Percentiles rank a stretch among this genome's conserved stretches.
Conservation (phyloP, 192 early-diverging fungal species). For the Coemansia sp. region DNA sequence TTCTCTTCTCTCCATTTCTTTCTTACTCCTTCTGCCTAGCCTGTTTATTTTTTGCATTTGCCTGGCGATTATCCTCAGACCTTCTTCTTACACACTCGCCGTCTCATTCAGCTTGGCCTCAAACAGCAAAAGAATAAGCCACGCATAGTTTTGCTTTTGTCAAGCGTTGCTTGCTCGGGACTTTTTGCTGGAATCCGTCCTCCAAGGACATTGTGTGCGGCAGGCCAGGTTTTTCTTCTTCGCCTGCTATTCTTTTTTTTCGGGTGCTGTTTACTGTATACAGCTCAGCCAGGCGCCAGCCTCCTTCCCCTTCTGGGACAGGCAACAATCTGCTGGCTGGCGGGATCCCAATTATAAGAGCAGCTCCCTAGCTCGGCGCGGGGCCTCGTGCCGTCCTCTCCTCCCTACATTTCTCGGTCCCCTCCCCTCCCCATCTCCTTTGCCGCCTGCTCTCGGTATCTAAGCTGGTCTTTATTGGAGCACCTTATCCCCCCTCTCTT, state of each 20-base stretch:
- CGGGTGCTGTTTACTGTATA: slow-evolving; percentile 3
- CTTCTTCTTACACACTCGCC: slow-evolving; percentile 4
- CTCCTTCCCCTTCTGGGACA: slow-evolving; percentile 2
- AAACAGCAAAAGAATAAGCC: slow-evolving; percentile 4
- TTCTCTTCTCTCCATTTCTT: slow-evolving; percentile 10
- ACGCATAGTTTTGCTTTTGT: not conserved
- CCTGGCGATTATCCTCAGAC: slow-evolving; percentile 6
- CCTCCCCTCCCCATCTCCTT: too few species aligned
- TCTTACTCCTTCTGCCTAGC: not conserved
- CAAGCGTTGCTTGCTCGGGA: slow-evolving; percentile 8
- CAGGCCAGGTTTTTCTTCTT: not conserved
- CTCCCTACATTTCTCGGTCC: slow-evolving; percentile 6
- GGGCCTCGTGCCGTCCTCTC: too few species aligned
- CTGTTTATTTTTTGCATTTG: slow-evolving; percentile 4
- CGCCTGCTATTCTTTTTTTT: too few species aligned
- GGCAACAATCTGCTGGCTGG: not conserved
- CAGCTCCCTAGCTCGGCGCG: not conserved
- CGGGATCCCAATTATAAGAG: not conserved
- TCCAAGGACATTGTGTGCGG: slow-evolving; percentile 3
- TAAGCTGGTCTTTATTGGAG: slow-evolving; percentile 31
- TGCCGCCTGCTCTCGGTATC: slow-evolving; percentile 6
- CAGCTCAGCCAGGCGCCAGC: slow-evolving; percentile 1
- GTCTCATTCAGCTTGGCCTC: too few species aligned
- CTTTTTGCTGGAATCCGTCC: slow-evolving; percentile 1
- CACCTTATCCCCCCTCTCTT: too few species aligned